These are phyloP conservation scores for Aspergillus puulaauensis DNA, from an alignment of 2,329 filamentous ascomycete genomes.

Conservation along the genomic window DNA sequence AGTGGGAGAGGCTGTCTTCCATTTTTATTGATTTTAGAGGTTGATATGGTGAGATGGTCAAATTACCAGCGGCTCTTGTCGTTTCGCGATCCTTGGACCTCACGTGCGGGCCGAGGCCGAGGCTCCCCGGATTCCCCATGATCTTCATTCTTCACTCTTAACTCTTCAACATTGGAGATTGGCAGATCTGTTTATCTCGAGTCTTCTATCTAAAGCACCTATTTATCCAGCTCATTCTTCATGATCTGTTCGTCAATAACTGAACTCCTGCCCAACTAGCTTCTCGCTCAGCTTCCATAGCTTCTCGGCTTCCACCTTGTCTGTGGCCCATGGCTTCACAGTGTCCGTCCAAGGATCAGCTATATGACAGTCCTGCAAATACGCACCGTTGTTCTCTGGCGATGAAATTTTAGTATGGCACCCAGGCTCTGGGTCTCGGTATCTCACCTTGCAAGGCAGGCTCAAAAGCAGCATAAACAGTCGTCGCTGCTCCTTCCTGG, in stretches of 20 bases:
- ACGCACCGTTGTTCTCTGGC: conserved; percentile 31
- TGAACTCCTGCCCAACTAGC: conserved; percentile 41
- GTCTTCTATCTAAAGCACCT: neutral
- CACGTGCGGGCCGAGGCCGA: neutral
- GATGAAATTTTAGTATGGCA: conserved; percentile 10
- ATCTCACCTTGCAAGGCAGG: conserved; percentile 19
- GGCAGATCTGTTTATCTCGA: neutral
- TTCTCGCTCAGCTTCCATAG: conserved; percentile 50
- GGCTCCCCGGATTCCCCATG: too few relatives aligned
- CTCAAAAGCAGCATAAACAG: conserved; percentile 35
- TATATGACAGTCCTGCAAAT: conserved; percentile 44
- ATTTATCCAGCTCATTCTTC: neutral
- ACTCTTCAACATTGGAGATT: neutral
- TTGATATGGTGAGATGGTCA: neutral
- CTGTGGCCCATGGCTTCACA: conserved; percentile 27
- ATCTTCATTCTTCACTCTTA: neutral
- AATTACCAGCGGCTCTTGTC: neutral
- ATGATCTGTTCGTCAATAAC: conserved; percentile 8
- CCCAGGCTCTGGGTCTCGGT: neutral
- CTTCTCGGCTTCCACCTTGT: conserved; percentile 37
- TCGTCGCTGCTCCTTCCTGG: conserved; percentile 31
- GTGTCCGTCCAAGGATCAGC: conserved; percentile 35
- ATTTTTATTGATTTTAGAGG: neutral
- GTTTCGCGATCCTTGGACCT: neutral
- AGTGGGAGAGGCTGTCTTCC: conserved; percentile 4